Base-by-base conservation (phyloP, 108 stramenopile species). In the Skeletonema tropicum region DNA sequence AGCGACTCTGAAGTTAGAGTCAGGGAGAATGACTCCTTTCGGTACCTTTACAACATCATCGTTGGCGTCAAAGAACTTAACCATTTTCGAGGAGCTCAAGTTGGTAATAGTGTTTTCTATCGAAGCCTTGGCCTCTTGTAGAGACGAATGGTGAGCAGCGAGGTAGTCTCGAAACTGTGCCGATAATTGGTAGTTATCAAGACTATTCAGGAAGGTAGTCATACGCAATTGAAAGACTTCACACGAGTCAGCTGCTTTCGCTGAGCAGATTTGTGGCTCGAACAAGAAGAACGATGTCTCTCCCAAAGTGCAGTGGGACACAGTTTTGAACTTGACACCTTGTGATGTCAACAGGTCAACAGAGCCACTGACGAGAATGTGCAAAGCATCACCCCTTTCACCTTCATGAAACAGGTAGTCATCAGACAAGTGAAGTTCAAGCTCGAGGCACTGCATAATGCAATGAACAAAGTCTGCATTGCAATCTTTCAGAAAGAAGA, bases 221-320 rank as follows among this genome's bases (percentile, higher is more conserved):
- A 70, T 70, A 46, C 60, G 46, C 5, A 87, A 36, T 12, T 48
- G 46, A 60, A 85, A 87, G 41, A 82, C 58, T 66, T 85, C 80
- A 41, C 77, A 72, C 48, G 80, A 60, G n/a, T 70, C 75, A 10
- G 61, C 48, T 46, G 85, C 60, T 46, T 68, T 73, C 0, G 84
- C 84, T 23, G 63, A 59, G 58, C 82, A 85, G 33, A 83, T 70
- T 64, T 85, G 69, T 32, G 79, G 78, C 35, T 77, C 82, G 46
- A 74, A 64, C 38, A 63, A 30, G 63, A 88, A 85, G 73, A 88
- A 88, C 31, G 77, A 71, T 21, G 69, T 63, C 70, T 88, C 87
- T 17, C 84, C 84, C 15, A 85, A 52, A 2, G 68, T 33, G 61
- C 79, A 76, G n/a, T 70, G 17, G 13, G 73, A 71, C 0, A 87